phyloP scores from a whole-genome alignment of 805 yeast genomes.

The Ascoidea tarda region DNA sequence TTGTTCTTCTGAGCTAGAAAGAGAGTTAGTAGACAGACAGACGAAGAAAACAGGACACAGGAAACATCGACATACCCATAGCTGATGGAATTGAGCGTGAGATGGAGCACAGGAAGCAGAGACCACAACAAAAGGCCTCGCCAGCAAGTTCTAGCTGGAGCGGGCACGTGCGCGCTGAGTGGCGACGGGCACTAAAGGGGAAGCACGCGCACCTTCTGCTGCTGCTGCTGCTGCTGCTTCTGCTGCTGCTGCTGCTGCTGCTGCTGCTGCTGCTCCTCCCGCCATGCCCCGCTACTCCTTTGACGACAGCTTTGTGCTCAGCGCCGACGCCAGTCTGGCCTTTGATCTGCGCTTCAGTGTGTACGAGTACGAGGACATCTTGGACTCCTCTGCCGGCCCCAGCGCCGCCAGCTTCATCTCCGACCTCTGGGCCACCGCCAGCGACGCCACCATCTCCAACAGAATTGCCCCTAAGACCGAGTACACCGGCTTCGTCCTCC shows the following conservation, averaged over 20 bases:
- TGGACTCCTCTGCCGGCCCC: slow-evolving; percentile 1
- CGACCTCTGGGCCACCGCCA: slow-evolving; percentile 47
- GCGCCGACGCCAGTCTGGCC: background rate
- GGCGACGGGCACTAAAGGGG: background rate
- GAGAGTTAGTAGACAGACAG: background rate
- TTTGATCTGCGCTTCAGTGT: background rate
- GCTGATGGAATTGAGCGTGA: background rate
- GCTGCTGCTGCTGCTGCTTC: background rate
- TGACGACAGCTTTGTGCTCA: background rate
- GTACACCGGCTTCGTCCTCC: slow-evolving; percentile 78
- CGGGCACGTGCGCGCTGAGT: slow-evolving; percentile 6
- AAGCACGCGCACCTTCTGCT: background rate
- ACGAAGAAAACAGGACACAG: background rate
- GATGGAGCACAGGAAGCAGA: background rate
- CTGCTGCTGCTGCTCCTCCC: background rate
- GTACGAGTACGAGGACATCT: slow-evolving; percentile 10
- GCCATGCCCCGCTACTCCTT: background rate
- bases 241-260: background rate
- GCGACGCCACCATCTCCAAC: slow-evolving; percentile 50
- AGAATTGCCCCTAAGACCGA: slow-evolving; percentile 50
- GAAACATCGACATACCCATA: background rate
- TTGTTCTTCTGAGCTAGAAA: slow-evolving; percentile 1
- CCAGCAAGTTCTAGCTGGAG: slow-evolving; percentile 1
- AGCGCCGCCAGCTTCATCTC: slow-evolving; percentile 15
- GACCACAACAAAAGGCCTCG: background rate